Base-by-base conservation (phyloP, 345 rosid genomes). In the Linum trigynum region DNA sequence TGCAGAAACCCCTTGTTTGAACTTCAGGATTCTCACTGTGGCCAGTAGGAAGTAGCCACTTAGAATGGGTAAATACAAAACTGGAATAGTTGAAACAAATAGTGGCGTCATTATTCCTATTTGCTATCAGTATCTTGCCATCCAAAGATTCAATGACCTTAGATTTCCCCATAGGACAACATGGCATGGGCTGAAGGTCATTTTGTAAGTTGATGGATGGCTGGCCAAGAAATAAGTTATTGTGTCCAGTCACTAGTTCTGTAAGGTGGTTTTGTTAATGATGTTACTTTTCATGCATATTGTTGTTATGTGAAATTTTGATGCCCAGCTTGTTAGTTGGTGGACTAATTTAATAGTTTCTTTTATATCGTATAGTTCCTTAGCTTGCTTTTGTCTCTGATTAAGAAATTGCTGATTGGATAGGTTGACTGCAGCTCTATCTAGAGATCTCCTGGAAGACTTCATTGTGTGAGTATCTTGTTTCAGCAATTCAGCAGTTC, bases 391-490 rank as follows among this genome's bases (percentile, higher is more conserved):
- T 48, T 12, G 14, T 48, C 7, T 48, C 53, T 48, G 53, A 48
- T 48, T 32, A 35, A 58, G 50, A 14, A 38, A 38, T 15, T 5
- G 12, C 72, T 41, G 37, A 38, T 53, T 62, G 38, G 75, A 32
- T 95, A 92, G 98, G 79, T 78, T 90, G 86, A 75, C 85, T 69
- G 89, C 92, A 66, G 90, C 85, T 40, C 84, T 90, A 63, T 86
- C 95, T 56, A 90, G 96, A 78, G 99, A 94, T 80, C 85, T 90
- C 63, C 76, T 85, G 39, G 75, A 83, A 62, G 99, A 86, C 50
- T 86, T 90, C 63, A 38, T 79, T 55, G 79, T 75, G 97, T 94
- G 76, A 86, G 96, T 85, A 66, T 72, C 45, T 17, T 65, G 15
- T 50, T 39, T 40, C 15, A 57, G 36, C 3, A 10, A 37, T 57